Base-by-base conservation (phyloP, 768 basidiomycete genomes). In the Mrakia frigida region DNA sequence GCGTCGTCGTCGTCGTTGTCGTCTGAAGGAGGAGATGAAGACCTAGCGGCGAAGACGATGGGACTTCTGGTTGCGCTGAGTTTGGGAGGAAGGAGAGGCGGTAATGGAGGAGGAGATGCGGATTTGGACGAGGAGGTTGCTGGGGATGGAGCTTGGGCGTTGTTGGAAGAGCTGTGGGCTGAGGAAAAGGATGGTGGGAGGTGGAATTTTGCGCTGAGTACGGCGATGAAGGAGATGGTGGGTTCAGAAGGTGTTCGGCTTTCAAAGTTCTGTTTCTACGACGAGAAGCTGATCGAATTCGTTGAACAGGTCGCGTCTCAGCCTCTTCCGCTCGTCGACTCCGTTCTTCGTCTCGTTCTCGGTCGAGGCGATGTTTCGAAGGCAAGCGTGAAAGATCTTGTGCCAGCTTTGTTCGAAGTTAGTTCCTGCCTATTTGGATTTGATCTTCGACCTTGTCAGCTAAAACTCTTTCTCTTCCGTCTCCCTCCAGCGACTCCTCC, bases 401-500 rank as follows among this genome's bases (percentile, higher is more conserved):
- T 70, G 1, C 74, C 65, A 23, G 28, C 53, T 39, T 13, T 46
- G 37, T 75, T 10, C 52, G 46, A 75, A n/a, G 74, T 35, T 2
- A 74, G 60, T 21, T 79, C 67, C 13, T 67, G n/a, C 53, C 77
- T 41, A 59, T 79, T 60, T 25, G 68, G 68, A 28, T 77, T 70
- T 53, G 52, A 56, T 79, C 41, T 25, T 78, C 16, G 56, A 16
- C 14, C 43, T 39, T 41, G n/a, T 21, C 14, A 50, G 11, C 75
- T 41, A 39, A 41, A 33, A 16, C 52, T 33, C 84, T 87, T 31
- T 82, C 86, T 82, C 86, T 31, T 73, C 28, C 13, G 28, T 50
- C 10, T 41, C 37, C 31, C 43, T 28, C 2, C 50, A 79, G 78
- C 70, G 79, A 28, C 50, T 79, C 28, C 52, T 70, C 9, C 56